Percentiles rank a stretch among this genome's conserved stretches.
phyloP scores from a whole-genome alignment of 2,329 filamentous ascomycete genomes.

The Parastagonospora avenae region DNA sequence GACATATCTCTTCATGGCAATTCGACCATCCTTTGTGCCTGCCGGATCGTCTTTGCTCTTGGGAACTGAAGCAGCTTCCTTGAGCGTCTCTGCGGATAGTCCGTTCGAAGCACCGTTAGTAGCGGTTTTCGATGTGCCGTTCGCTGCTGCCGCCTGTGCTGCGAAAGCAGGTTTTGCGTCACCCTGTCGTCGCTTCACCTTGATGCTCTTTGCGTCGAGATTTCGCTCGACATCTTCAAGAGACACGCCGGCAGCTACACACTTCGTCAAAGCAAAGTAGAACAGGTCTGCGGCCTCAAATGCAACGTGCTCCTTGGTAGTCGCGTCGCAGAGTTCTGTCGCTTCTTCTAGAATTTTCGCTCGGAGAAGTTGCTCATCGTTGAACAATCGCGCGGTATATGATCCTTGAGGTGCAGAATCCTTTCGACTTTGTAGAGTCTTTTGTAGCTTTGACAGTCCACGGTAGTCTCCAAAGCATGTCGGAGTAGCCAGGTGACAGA shows the following conservation, averaged over 20 bases:
- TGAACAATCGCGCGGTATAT: constrained; percentile 92
- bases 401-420: constrained; percentile 83
- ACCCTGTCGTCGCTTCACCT: constrained; percentile 90
- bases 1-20: constrained; percentile 82
- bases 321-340: constrained; percentile 88
- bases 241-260: constrained; percentile 80
- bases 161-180: constrained; percentile 95
- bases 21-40: constrained; percentile 61
- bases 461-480: constrained; percentile 88
- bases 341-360: constrained; percentile 99
- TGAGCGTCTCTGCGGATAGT: constrained; percentile 49
- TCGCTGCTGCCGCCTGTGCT: constrained; percentile 64
- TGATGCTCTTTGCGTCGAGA: constrained; percentile 91
- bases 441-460: constrained; percentile 83
- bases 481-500: constrained; percentile 91
- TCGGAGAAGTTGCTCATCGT: constrained; percentile 82
- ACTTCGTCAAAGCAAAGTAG: constrained; percentile 94
- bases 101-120: constrained; percentile 25
- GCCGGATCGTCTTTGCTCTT: constrained; percentile 59
- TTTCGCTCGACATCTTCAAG: constrained; percentile 90
- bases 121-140: constrained; percentile 9
- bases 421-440: constrained; percentile 83
- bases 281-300: constrained; percentile 95
- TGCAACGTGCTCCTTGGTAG: constrained; percentile 79
- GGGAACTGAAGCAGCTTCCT: constrained; percentile 59